These are phyloP conservation scores for Trichoderma sp. DNA, from an alignment of 2,329 filamentous ascomycete genomes.

Conservation along the genomic window DNA sequence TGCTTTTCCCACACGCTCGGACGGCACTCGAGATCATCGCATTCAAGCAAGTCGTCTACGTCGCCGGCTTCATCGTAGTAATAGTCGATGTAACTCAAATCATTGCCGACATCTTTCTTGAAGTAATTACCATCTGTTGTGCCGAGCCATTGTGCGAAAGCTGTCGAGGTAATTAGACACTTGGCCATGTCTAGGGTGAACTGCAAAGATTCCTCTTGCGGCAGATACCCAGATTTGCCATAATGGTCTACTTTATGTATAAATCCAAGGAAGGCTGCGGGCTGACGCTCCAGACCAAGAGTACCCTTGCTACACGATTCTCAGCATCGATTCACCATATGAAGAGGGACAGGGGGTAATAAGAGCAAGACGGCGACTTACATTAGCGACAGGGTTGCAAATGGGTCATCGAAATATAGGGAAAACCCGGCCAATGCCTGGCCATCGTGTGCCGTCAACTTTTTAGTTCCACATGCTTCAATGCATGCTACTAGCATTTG, in stretches of 20 bases:
- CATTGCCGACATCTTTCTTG: neutral
- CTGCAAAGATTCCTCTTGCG: neutral
- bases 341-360: neutral
- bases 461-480: neutral
- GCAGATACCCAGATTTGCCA: neutral
- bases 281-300: neutral
- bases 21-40: neutral
- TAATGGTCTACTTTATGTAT: neutral
- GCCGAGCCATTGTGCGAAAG: neutral
- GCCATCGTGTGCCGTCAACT: neutral
- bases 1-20: neutral
- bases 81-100: neutral
- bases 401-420: neutral
- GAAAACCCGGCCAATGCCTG: neutral
- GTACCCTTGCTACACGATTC: neutral
- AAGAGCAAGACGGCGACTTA: neutral
- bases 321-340: neutral
- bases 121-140: neutral
- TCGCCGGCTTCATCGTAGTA: neutral
- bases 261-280: neutral
- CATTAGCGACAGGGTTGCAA: neutral
- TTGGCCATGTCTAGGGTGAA: neutral
- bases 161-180: neutral
- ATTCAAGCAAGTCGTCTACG: neutral
- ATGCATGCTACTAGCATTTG: neutral